Evolutionary conservation across 192 early-diverging fungal genomes (phyloP), one percentile per base, ranked within the genome.

Genomic region (Ambispora gerdemannii): DNA sequence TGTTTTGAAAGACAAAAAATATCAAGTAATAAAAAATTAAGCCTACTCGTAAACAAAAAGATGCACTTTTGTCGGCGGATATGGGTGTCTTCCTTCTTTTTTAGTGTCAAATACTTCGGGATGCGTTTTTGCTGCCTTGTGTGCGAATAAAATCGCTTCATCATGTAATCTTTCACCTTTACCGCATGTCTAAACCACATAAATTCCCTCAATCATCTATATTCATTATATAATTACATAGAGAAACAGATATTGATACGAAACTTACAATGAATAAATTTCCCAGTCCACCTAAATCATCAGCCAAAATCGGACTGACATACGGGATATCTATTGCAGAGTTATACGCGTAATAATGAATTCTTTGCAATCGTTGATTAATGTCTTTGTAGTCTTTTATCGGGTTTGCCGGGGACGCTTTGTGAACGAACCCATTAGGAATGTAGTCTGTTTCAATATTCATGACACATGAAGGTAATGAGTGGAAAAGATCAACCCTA

Each of bases 361-460:
- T 32, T 25, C 70, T 65, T 8, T 75, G 33, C 20, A 72, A 11
- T 32, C 49, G 24, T 38, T 50, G 33, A 6, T 38, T 7, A 17
- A 50, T 6, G 1, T 53, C 10, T 4, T 64, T 32, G 13, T 64
- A 38, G 20, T 24, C 7, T 63, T 66, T 34, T 27, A 59, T 56
- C 3, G 63, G 38, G 34, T 63, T 43, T 2, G 71, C 77, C 38
- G 74, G 72, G 3, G 77, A 76, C 3, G 59, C 51, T 3, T 70
- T 71, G 30, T 80, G 80, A 1, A 76, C 72, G 55, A 84, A 82
- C 22, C 82, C 82, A 25, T 73, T 52, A 20, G 83, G 83, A 11
- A 84, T 60, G 38, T 82, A 84, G 30, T 82, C 80, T 2, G 83
- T 75, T 4, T 30, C n/a, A 0, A 71, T 49, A 58, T 80, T 79